phyloP scores from a whole-genome alignment of 139 green algal species.

The Closterium sp. region DNA sequence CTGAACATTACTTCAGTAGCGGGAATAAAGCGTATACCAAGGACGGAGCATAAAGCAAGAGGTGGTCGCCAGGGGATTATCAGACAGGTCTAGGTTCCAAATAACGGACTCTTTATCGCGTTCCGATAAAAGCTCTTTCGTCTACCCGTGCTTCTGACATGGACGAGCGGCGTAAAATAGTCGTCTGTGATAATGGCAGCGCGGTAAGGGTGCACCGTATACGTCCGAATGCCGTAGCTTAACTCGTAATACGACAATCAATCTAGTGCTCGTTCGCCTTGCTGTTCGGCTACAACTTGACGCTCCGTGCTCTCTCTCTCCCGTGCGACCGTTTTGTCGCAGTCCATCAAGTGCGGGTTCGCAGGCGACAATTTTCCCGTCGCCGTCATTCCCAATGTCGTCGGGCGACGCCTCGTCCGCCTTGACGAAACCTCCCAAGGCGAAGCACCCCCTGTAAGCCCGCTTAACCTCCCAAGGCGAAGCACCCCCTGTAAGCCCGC shows the following conservation, averaged over 20 bases:
- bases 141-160: neutral
- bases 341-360: slow-evolving; percentile 74
- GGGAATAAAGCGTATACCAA: too few relatives aligned
- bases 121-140: too few relatives aligned
- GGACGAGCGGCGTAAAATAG: slow-evolving; percentile 50
- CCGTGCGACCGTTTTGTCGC: neutral
- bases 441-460: neutral
- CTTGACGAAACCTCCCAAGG: slow-evolving; percentile 41
- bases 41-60: too few relatives aligned
- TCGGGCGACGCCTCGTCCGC: slow-evolving; percentile 46
- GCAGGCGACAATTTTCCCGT: slow-evolving; percentile 67
- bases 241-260: too few relatives aligned
- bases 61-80: too few relatives aligned
- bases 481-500: neutral
- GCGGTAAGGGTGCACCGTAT: slow-evolving; percentile 45
- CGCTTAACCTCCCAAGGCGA: neutral
- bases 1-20: too few relatives aligned
- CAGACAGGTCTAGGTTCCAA: neutral
- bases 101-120: neutral
- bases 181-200: slow-evolving; percentile 72
- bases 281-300: neutral
- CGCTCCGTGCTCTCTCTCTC: neutral
- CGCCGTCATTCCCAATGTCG: slow-evolving; percentile 65
- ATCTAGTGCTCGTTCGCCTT: too few relatives aligned
- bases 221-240: neutral